phyloP scores from a whole-genome alignment of 202 grass and related monocot species.

The Carex sylvatica region DNA sequence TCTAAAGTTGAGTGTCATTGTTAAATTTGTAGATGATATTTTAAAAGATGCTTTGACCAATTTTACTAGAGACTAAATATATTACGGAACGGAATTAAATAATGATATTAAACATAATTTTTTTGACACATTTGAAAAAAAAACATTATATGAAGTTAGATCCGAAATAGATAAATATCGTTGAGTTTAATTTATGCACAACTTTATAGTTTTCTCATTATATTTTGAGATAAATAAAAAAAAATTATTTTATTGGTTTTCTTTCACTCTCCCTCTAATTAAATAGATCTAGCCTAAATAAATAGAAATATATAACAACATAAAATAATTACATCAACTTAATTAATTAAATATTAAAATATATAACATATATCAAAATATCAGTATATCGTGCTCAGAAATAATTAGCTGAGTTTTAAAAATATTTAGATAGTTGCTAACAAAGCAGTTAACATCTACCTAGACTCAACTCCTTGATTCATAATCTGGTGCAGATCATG shows the following conservation, averaged over 20 bases:
- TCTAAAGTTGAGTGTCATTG: not conserved
- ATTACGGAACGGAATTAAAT: too few species aligned
- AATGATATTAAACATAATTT: too few species aligned
- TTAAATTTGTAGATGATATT: not conserved
- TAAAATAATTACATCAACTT: not conserved
- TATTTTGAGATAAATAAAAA: not conserved
- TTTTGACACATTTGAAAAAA: too few species aligned
- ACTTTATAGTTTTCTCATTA: not conserved
- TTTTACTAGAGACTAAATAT: not conserved
- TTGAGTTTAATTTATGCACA: not conserved
- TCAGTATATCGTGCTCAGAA: not conserved
- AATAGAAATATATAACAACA: not conserved
- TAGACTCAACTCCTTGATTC: not conserved
- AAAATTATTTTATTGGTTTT: not conserved
- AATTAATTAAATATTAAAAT: not conserved
- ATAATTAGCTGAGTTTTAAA: not conserved
- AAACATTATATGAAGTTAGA: not conserved
- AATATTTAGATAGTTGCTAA: not conserved
- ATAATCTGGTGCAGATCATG: not conserved
- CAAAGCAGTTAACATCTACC: not conserved
- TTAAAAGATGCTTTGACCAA: not conserved
- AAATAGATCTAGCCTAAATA: not conserved
- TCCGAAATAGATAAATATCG: not conserved
- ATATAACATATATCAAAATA: not conserved
- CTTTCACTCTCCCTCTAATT: too few species aligned